Evolutionary conservation across 331 rosid genomes (phyloP).

Genomic region (Dryas integrifolia): DNA sequence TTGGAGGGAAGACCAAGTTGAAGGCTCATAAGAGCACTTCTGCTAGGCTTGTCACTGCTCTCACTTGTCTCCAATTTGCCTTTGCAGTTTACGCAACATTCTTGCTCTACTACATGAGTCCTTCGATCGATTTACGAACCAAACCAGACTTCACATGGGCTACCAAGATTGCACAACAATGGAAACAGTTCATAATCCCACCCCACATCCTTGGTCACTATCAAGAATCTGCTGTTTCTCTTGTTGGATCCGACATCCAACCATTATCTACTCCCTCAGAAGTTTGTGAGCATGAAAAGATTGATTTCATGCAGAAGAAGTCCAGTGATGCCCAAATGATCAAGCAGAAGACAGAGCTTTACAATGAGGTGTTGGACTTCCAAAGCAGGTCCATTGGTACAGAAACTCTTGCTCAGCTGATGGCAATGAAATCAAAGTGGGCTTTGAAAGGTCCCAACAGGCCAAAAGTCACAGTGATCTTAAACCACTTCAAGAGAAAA

Average conservation of each 20-base stretch:
- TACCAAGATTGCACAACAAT: conserved; percentile 62
- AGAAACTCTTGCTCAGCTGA: conserved; percentile 64
- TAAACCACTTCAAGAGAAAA: conserved; percentile 93
- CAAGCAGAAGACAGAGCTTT: conserved; percentile 62
- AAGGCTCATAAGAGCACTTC: conserved; percentile 49
- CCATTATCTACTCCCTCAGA: conserved; percentile 37
- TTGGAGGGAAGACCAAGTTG: conserved; percentile 55
- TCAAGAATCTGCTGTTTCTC: conserved; percentile 57
- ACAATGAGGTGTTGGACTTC: conserved; percentile 55
- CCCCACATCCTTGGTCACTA: conserved; percentile 63
- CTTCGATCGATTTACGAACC: conserved; percentile 68
- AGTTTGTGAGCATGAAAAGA: conserved; percentile 73
- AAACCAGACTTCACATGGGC: conserved; percentile 81
- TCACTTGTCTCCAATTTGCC: conserved; percentile 83
- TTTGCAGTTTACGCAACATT: conserved; percentile 75
- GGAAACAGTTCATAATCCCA: conserved; percentile 60
- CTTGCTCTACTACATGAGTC: conserved; percentile 78
- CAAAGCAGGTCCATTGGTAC: conserved; percentile 56
- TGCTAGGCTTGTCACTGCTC: conserved; percentile 56
- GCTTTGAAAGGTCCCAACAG: conserved; percentile 46
- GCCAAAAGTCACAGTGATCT: conserved; percentile 74
- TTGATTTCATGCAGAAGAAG: conserved; percentile 92
- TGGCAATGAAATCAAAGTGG: conserved; percentile 90
- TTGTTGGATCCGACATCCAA: conserved; percentile 34
- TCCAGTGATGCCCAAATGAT: conserved; percentile 78